Evolutionary conservation across 2,329 filamentous ascomycete genomes (phyloP), one percentile per base, ranked within the genome.

Genomic region (Eurotiales sp.): DNA sequence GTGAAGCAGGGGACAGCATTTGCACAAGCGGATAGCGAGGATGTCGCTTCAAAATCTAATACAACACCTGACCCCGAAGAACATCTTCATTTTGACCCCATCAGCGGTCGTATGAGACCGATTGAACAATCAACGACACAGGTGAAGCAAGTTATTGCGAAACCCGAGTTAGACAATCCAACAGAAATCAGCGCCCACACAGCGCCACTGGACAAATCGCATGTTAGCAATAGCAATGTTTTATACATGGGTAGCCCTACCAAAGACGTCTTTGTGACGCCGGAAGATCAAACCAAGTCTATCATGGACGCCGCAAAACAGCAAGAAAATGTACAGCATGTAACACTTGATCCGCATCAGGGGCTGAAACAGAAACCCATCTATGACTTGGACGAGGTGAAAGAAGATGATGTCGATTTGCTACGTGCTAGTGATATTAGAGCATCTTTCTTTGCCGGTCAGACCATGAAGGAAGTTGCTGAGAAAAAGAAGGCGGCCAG

Each of bases 341-440:
- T 22, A 27, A 42, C n/a, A 21, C 4, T 22, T 11, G n/a, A 25
- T 27, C 22, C n/a, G 40, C 23, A 42, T 15, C 6, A 8, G 2
- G 19, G 23, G 10, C 21, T 44, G 14, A 43, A 52, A 36, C 43
- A 52, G 40, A 36, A 42, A 32, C 29, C 27, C 36, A 25, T 11
- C 14, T 53, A 37, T 12, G 21, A 51, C 3, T 22, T 23, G 4
- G 47, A 46, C 8, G 51, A 59, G 40, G 56, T 58, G 25, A 59
- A 56, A 54, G 57, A 53, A n/a, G 61, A 66, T 32, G 63, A 67
- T 47, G 51, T 72, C 23, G 63, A 69, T 30, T 51, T 61, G n/a
- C 55, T 72, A 36, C 58, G 61, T 34, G 64, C 68, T 2, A 68
- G 61, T 47, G 69, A 71, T 55, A 65, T 72, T 17, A 63, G 68